phyloP scores from a whole-genome alignment of 2,329 filamentous ascomycete species.

The Dothiorella sarmentorum region DNA sequence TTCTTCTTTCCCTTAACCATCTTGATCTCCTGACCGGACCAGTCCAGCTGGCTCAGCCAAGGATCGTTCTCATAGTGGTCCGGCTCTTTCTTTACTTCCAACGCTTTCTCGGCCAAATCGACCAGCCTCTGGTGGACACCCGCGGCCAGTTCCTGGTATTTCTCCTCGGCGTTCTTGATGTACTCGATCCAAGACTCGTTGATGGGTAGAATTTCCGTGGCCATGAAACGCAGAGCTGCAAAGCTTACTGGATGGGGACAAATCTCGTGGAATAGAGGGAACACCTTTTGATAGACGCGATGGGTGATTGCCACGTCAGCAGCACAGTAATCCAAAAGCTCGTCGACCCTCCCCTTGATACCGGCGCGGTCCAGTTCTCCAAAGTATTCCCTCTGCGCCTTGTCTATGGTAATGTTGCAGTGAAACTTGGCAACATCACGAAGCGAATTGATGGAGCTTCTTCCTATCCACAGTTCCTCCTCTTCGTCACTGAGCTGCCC shows the following conservation, averaged over 20 bases:
- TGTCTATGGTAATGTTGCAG: slow-evolving; percentile 86
- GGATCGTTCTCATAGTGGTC: slow-evolving; percentile 74
- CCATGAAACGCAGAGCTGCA: slow-evolving; percentile 86
- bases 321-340: slow-evolving; percentile 89
- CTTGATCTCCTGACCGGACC: slow-evolving; percentile 87
- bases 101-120: slow-evolving; percentile 70
- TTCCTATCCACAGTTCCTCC: slow-evolving; percentile 91
- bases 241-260: slow-evolving; percentile 98
- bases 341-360: slow-evolving; percentile 68
- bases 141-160: slow-evolving; percentile 71
- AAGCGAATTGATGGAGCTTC: slow-evolving; percentile 92
- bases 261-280: slow-evolving; percentile 81
- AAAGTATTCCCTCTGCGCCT: slow-evolving; percentile 81
- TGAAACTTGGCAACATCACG: slow-evolving; percentile 96
- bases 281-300: slow-evolving; percentile 87
- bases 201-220: slow-evolving; percentile 86
- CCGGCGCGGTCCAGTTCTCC: slow-evolving; percentile 72
- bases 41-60: slow-evolving; percentile 92
- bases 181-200: slow-evolving; percentile 86
- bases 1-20: slow-evolving; percentile 93
- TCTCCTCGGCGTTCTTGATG: slow-evolving; percentile 76
- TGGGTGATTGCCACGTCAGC: slow-evolving; percentile 92
- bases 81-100: slow-evolving; percentile 67
- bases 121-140: slow-evolving; percentile 75
- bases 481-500: slow-evolving; percentile 73